Evolutionary conservation across 2,329 filamentous ascomycete species (phyloP), one percentile per base, ranked within the genome.

Genomic region (Fusarium xylarioides): DNA sequence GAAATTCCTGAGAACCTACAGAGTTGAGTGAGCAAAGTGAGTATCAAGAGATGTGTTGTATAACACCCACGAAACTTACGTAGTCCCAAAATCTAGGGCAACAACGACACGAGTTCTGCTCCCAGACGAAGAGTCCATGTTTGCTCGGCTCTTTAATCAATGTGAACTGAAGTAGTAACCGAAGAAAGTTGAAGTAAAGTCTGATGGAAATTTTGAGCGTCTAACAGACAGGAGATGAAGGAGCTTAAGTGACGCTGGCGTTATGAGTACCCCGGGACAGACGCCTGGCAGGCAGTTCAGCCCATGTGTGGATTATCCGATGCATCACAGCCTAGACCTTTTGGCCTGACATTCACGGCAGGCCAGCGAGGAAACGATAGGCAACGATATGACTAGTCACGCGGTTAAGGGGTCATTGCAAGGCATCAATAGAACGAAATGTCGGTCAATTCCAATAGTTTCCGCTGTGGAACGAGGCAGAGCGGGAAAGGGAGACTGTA

Each of bases 1-100:
- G 47, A 43, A 14, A 62, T 21, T 1, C 38, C 50, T 0, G 59
- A 62, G 2, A 16, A 46, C 0, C 59, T 62, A 21, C 19, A 28
- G 8, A 21, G 35, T 34, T 5, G 23, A 10, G 21, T 43, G 43
- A 58, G 43, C 7, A 38, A 35, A 21, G 11, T 18, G 14, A 28
- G n/a, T 18, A 0, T 18, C 0, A 6, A 23, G 8, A 19, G 28
- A 2, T 1, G 11, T 35, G 16, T 14, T 40, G 18, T 23, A 21
- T 7, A 3, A 18, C 21, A 28, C 34, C 14, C 19, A 7, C 1
- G 12, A 12, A 52, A 59, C 65, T 46, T 44, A 64, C 65, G 65
- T 68, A 1, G 53, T 68, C 1, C 53, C 65, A 2, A 68, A 28
- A 3, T 67, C 59, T 0, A 64, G 7, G 0, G 28, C 65, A 10